phyloP scores from a whole-genome alignment of 176 grass and related monocot genomes.

The sorghum (Sorghum bicolor) region Sorghum_bicolor_NCBIv3 NC_012875.2:54870501-54871000 shows the following conservation, averaged over 20 bases:
- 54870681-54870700: not conserved
- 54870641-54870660: too few relatives aligned
- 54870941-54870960: conserved; percentile 27
- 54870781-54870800: not conserved
- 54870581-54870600: too few relatives aligned
- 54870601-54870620: too few relatives aligned
- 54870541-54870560: too few relatives aligned
- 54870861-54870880: not conserved
- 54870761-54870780: not conserved
- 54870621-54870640: too few relatives aligned
- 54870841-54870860: not conserved
- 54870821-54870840: not conserved
- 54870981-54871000: conserved; percentile 99
- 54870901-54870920: conserved; percentile 22
- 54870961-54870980: conserved; percentile 36
- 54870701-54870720: not conserved
- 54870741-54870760: not conserved
- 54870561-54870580: too few relatives aligned
- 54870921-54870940: not conserved
- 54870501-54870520: too few relatives aligned
- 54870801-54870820: not conserved
- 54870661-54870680: too few relatives aligned
- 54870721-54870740: not conserved
- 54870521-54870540: too few relatives aligned
- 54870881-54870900: not conserved